These are phyloP conservation scores for Tricholoma flavovirens DNA, from an alignment of 768 basidiomycete species.

Conservation along the genomic window DNA sequence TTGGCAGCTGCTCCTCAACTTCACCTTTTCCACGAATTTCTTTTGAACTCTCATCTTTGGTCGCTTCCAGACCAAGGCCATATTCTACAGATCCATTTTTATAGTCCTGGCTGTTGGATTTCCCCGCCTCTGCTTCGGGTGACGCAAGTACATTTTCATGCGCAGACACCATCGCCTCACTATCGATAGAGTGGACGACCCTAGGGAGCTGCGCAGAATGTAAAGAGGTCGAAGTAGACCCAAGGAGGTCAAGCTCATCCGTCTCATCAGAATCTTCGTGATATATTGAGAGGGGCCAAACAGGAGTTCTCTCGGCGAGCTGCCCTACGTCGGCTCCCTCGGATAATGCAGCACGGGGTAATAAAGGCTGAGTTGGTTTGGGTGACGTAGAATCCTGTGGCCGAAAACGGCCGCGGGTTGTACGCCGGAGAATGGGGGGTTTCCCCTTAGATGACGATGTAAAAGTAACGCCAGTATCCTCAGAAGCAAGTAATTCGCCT, in stretches of 20 bases:
- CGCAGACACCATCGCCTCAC: neutral
- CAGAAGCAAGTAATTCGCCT: slow-evolving; percentile 13
- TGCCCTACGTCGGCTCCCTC: neutral
- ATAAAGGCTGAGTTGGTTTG: neutral
- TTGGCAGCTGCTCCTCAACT: neutral
- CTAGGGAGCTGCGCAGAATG: neutral
- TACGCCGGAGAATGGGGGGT: neutral
- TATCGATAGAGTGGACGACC: neutral
- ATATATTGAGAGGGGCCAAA: neutral
- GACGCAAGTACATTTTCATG: neutral
- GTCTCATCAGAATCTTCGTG: slow-evolving; percentile 22
- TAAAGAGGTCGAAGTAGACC: slow-evolving; percentile 18
- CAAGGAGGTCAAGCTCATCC: slow-evolving; percentile 40
- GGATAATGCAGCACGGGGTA: neutral
- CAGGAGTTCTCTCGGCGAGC: neutral
- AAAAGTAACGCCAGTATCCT: neutral
- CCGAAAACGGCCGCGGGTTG: slow-evolving; percentile 2
- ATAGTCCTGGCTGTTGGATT: neutral
- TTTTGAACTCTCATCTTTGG: neutral
- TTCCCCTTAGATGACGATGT: neutral
- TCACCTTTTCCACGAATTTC: neutral
- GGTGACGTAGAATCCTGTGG: slow-evolving; percentile 10
- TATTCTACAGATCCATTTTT: neutral
- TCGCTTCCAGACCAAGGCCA: neutral
- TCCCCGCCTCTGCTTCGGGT: neutral